These are phyloP conservation scores for Trichoderma oligosporum DNA, from an alignment of 2,329 filamentous ascomycete genomes.

Conservation along the genomic window DNA sequence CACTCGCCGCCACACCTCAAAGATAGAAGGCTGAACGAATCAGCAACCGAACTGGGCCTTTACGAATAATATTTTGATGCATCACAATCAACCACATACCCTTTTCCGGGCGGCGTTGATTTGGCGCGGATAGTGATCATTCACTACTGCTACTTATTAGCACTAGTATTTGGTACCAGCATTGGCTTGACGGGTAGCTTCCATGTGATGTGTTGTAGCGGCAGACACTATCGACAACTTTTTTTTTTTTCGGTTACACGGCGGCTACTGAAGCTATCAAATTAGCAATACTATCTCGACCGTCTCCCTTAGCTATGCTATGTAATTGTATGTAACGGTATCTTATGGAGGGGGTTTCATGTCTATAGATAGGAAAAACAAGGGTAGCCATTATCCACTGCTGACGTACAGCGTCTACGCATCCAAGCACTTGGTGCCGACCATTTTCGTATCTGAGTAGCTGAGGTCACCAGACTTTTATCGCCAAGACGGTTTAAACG, in stretches of 20 bases:
- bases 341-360: background rate
- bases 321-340: too few species aligned
- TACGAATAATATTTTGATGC: background rate
- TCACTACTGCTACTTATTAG: background rate
- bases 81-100: constrained; percentile 7
- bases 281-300: constrained; percentile 13
- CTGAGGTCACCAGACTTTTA: background rate
- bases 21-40: constrained; percentile 15
- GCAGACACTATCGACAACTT: background rate
- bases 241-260: constrained; percentile 10
- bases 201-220: constrained; percentile 5
- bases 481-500: constrained; percentile 12
- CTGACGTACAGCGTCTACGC: constrained; percentile 17
- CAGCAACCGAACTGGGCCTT: background rate
- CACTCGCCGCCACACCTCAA: constrained; percentile 1
- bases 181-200: background rate
- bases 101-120: constrained; percentile 6
- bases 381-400: constrained; percentile 8
- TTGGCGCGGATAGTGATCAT: constrained; percentile 2
- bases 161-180: background rate
- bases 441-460: constrained; percentile 2
- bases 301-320: background rate
- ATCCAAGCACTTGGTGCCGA: background rate
- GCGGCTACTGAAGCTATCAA: constrained; percentile 13
- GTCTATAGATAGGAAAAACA: constrained; percentile 1